Evolutionary conservation across 148 eudicot genomes (phyloP), one percentile per base, ranked within the genome.

Genomic region (Rhododendron ovatum): DNA sequence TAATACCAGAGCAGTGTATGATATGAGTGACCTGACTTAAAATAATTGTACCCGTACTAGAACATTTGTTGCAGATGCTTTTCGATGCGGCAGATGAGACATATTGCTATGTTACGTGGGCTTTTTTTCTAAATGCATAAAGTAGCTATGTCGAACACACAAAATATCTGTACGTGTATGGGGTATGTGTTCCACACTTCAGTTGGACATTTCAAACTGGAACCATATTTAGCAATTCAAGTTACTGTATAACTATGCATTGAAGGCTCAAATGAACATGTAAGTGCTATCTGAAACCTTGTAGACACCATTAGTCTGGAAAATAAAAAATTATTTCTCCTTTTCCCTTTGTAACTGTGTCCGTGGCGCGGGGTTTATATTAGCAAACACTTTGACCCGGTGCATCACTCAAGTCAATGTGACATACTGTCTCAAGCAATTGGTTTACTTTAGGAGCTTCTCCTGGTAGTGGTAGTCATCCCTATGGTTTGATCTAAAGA

Each of bases 1-100:
- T 67, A 92, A 96, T 79, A 84, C 90, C 57, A 91, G 94, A 90
- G 85, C 93, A 89, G 88, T 88, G 98, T 97, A 95, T 81, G 95
- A 37, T 74, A 50, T 73, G 15, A 69, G 77, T 51, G 63, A 14
- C 78, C 83, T 8, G 48, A 37, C 71, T 45, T 15, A 7, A 28
- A 84, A 77, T 14, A 67, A 17, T 43, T 13, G 20, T 63, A 47
- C 73, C 33, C 12, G 30, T 80, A 85, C 4, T 33, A 41, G 33
- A 51, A 39, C 11, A 61, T 37, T 33, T 50, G 28, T 50, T 77
- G 80, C 41, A 59, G 2, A 53, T 59, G 77, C 47, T 48, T 76
- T 50, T 71, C 1, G 3, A 26, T 47, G n/a, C 30, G 26, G 78
- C 33, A 18, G 33, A 59, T 39, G 20, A 39, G 37, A 30, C 47